These are phyloP conservation scores for Candida railenensis DNA, from an alignment of 805 yeast species.

Conservation along the genomic window DNA sequence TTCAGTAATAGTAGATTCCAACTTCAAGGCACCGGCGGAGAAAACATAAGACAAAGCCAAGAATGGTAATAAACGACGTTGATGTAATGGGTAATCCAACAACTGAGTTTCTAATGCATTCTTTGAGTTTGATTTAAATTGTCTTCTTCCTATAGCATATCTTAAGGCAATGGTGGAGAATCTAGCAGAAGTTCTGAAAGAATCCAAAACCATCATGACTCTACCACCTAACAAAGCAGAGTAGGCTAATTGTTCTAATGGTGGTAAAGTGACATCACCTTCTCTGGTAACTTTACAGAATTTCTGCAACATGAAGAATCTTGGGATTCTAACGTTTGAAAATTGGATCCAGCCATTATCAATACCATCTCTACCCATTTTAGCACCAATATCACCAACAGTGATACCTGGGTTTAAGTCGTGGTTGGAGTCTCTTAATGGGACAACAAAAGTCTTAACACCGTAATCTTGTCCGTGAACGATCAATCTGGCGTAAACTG, in stretches of 20 bases:
- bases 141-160: conserved; percentile 47
- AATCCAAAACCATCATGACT: conserved; percentile 44
- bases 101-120: conserved; percentile 36
- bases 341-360: conserved; percentile 52
- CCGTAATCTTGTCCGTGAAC: conserved; percentile 47
- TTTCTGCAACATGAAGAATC: conserved; percentile 46
- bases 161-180: conserved; percentile 43
- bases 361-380: conserved; percentile 50
- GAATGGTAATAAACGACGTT: conserved; percentile 44
- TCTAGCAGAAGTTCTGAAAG: conserved; percentile 42
- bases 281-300: conserved; percentile 40
- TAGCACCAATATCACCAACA: conserved; percentile 47
- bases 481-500: conserved; percentile 42
- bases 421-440: conserved; percentile 44
- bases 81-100: conserved; percentile 45
- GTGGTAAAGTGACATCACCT: conserved; percentile 42
- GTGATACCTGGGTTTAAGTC: conserved; percentile 43
- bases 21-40: conserved; percentile 37
- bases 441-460: conserved; percentile 46
- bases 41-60: conserved; percentile 41
- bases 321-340: conserved; percentile 42
- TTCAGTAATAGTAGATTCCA: conserved; percentile 31
- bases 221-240: conserved; percentile 45
- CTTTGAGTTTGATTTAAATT: conserved; percentile 34
- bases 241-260: conserved; percentile 45